Conservation (phyloP, 768 basidiomycete genomes). For the Naganishia onofrii region DNA sequence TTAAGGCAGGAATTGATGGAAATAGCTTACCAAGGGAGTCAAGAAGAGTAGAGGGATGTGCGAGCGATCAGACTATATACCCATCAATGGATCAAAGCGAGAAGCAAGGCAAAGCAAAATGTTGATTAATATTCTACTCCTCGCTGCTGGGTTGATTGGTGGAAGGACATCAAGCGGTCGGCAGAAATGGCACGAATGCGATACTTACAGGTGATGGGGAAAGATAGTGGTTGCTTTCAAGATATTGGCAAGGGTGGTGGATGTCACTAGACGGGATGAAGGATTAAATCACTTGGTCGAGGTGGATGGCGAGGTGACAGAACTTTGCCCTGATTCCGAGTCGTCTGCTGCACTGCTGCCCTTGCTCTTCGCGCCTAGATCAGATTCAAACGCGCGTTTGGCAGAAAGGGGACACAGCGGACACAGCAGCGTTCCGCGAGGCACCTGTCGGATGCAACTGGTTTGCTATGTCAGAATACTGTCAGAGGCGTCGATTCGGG, state of each 20-base stretch:
- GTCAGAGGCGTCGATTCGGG: not conserved
- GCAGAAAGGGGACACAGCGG: too few species aligned
- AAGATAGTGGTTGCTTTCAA: not conserved
- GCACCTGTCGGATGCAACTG: not conserved
- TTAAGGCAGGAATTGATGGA: too few species aligned
- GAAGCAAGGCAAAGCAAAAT: not conserved
- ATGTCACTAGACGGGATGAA: not conserved
- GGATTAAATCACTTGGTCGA: constrained; percentile 1
- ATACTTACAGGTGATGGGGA: constrained; percentile 6
- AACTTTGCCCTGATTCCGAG: not conserved
- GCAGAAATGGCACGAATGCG: too few species aligned
- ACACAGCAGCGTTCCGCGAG: not conserved
- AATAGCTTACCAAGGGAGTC: not conserved
- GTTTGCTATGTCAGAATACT: not conserved
- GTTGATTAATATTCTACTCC: constrained; percentile 22
- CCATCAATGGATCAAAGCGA: not conserved
- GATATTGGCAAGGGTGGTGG: not conserved
- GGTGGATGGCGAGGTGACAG: not conserved
- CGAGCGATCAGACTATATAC: not conserved
- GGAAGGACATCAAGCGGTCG: too few species aligned
- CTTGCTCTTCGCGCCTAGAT: not conserved
- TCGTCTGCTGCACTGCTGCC: not conserved
- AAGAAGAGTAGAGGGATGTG: not conserved
- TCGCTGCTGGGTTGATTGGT: not conserved
- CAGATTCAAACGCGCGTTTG: not conserved